phyloP scores from a whole-genome alignment of 2,329 filamentous ascomycete species.

The Neonectria neomacrospora region DNA sequence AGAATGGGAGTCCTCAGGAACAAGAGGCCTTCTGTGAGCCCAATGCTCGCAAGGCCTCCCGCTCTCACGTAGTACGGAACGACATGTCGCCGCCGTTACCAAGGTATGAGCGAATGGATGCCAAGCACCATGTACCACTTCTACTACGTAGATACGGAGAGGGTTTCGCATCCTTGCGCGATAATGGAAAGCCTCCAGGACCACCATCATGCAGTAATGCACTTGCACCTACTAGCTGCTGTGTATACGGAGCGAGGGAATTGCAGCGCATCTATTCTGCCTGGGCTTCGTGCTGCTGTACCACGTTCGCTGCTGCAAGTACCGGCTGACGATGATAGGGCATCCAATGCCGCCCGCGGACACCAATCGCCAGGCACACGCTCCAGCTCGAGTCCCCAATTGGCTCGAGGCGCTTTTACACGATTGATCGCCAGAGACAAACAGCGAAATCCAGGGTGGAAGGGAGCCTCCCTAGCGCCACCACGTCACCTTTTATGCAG shows the following conservation, averaged over 20 bases:
- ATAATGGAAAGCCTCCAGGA: neutral
- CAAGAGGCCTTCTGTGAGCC: neutral
- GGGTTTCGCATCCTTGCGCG: neutral
- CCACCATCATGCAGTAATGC: neutral
- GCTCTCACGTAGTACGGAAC: neutral
- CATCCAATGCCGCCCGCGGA: neutral
- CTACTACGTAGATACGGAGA: neutral
- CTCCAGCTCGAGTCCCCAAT: neutral
- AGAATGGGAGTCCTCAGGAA: neutral
- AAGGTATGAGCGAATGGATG: neutral
- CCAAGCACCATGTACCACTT: neutral
- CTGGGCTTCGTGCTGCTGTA: neutral
- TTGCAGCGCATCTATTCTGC: neutral
- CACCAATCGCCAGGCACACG: neutral
- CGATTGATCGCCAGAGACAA: neutral
- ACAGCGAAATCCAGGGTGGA: neutral
- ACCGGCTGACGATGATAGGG: neutral
- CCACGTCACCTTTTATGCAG: conserved; percentile 43
- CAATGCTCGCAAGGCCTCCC: neutral
- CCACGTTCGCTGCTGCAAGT: neutral
- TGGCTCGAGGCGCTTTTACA: neutral
- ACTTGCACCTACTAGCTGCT: neutral
- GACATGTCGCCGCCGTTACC: neutral
- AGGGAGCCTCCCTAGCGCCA: conserved; percentile 28
- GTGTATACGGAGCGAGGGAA: too few relatives aligned